phyloP scores from a whole-genome alignment of 495 filamentous ascomycete species.

The Aspergillus egyptiacus region DNA sequence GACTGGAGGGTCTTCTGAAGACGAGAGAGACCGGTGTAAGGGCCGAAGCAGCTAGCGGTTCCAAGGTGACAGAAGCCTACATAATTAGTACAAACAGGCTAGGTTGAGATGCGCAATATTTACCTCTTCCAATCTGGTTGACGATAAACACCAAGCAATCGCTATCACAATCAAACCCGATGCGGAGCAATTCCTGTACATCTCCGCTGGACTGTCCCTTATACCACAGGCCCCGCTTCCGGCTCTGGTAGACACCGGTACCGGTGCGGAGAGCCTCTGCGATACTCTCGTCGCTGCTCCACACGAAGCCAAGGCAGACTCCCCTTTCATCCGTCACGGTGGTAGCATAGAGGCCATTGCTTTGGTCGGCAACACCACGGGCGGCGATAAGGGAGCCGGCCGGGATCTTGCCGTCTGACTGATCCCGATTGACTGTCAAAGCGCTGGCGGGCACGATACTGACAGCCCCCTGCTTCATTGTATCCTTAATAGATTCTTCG shows the following conservation, averaged over 20 bases:
- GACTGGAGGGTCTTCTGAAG: conserved; percentile 78
- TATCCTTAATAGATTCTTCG: conserved; percentile 43
- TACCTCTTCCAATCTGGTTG: conserved; percentile 73
- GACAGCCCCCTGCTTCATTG: conserved; percentile 57
- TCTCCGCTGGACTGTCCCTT: conserved; percentile 94
- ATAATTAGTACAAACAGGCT: not conserved
- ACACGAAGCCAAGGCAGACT: conserved; percentile 78
- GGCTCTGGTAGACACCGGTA: conserved; percentile 89
- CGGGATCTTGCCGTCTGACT: conserved; percentile 51
- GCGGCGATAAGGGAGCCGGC: conserved; percentile 64
- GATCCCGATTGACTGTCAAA: conserved; percentile 59
- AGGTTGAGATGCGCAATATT: not conserved
- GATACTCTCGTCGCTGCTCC: conserved; percentile 87
- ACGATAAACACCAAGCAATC: conserved; percentile 89
- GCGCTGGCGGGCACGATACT: conserved; percentile 68
- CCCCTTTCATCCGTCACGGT: conserved; percentile 88
- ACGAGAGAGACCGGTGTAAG: conserved; percentile 70
- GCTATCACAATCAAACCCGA: conserved; percentile 85
- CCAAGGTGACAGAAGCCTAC: conserved; percentile 93
- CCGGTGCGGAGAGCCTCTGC: conserved; percentile 79
- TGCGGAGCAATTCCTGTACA: conserved; percentile 77
- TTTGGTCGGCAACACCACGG: conserved; percentile 67
- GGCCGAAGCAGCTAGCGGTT: conserved; percentile 85
- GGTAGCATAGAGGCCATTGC: conserved; percentile 81
- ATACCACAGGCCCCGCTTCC: conserved; percentile 92